Conservation (phyloP, 345 rosid species). For the Microcos paniculata region DNA sequence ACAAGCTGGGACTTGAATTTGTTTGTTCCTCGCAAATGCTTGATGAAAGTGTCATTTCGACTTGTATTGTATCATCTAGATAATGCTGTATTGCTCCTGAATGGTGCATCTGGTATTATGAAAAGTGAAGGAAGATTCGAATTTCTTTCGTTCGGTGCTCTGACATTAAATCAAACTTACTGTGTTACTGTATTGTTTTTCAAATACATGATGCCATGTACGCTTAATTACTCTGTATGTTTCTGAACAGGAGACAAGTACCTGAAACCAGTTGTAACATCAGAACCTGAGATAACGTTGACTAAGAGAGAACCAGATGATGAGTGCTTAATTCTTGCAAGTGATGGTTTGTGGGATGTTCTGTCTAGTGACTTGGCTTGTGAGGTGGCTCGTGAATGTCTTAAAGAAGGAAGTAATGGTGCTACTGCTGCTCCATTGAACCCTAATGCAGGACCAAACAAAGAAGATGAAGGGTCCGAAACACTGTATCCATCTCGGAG, state of each 20-base stretch:
- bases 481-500: slow-evolving; percentile 48
- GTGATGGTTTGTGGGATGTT: slow-evolving; percentile 87
- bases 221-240: background rate
- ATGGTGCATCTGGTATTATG: background rate
- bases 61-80: background rate
- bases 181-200: background rate
- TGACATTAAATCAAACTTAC: background rate
- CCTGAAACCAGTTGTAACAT: slow-evolving; percentile 60
- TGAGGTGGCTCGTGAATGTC: slow-evolving; percentile 55
- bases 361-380: slow-evolving; percentile 65
- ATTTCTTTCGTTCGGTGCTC: background rate
- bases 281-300: slow-evolving; percentile 64
- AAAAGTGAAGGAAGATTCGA: background rate
- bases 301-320: slow-evolving; percentile 52
- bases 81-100: background rate
- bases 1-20: background rate
- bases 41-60: background rate
- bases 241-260: slow-evolving; percentile 58
- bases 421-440: background rate
- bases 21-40: background rate
- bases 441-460: slow-evolving; percentile 17
- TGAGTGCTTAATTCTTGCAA: slow-evolving; percentile 70
- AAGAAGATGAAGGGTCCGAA: slow-evolving; percentile 26
- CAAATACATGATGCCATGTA: background rate
- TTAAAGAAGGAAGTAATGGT: slow-evolving; percentile 27